Evolutionary conservation across 2,329 filamentous ascomycete species (phyloP).

Genomic region (Penicillium sp.): DNA sequence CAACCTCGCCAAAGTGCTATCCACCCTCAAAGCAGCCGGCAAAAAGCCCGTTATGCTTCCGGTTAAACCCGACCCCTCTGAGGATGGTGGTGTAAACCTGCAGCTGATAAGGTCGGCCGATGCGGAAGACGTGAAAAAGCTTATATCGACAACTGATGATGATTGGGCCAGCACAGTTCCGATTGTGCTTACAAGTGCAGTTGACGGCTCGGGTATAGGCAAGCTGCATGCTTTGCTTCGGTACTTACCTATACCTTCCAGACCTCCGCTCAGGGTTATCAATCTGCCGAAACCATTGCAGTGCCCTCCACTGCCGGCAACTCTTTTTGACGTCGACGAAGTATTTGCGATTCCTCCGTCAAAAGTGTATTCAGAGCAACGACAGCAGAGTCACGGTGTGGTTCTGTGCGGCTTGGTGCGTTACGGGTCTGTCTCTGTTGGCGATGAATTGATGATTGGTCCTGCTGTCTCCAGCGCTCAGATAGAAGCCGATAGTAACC

Average conservation of each 20-base stretch:
- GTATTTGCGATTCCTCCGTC: slow-evolving; percentile 76
- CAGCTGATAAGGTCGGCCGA: slow-evolving; percentile 63
- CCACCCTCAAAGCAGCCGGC: slow-evolving; percentile 75
- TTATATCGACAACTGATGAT: slow-evolving; percentile 51
- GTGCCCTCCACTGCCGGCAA: slow-evolving; percentile 57
- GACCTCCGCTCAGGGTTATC: slow-evolving; percentile 30
- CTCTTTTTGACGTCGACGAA: slow-evolving; percentile 89
- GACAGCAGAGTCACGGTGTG: slow-evolving; percentile 60
- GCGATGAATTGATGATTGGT: slow-evolving; percentile 77
- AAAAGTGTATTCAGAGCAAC: slow-evolving; percentile 55
- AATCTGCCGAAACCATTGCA: slow-evolving; percentile 21
- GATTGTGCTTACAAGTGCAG: slow-evolving; percentile 84
- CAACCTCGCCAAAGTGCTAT: slow-evolving; percentile 74
- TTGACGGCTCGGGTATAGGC: slow-evolving; percentile 81
- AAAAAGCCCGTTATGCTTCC: slow-evolving; percentile 74
- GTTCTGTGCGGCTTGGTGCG: slow-evolving; percentile 85
- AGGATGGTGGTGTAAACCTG: slow-evolving; percentile 56
- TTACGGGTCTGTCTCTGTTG: slow-evolving; percentile 77
- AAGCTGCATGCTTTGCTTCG: slow-evolving; percentile 81
- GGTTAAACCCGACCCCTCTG: slow-evolving; percentile 50
- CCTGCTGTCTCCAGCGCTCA: slow-evolving; percentile 64
- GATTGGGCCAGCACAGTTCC: slow-evolving; percentile 66
- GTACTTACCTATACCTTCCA: slow-evolving; percentile 70
- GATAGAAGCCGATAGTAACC: slow-evolving; percentile 55
- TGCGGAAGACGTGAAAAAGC: slow-evolving; percentile 60